A percentile compares a stretch with the other conserved stretches of the same genome.
Conservation (phyloP, 495 filamentous ascomycete species). For the Symbiotaphrina buchneri region DNA sequence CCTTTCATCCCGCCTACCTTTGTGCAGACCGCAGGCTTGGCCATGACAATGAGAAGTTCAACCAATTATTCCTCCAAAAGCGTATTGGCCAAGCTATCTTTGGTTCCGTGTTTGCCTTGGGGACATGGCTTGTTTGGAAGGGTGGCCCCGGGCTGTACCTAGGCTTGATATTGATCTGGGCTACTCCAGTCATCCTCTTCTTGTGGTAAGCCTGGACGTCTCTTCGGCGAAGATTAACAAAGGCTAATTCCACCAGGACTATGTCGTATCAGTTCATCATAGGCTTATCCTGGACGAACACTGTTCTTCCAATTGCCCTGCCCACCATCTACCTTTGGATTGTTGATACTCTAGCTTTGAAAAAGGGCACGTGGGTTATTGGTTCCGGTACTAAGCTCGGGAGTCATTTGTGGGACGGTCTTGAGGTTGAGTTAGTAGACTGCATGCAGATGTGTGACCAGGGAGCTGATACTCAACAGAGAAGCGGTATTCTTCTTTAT, state of each 20-base stretch:
- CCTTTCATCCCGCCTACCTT: conserved; percentile 33
- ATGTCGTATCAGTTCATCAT: conserved; percentile 34
- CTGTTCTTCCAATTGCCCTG: conserved; percentile 27
- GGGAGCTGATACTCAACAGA: conserved; percentile 5
- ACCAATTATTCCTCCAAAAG: conserved; percentile 3
- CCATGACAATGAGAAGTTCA: conserved; percentile 8
- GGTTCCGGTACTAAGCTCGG: conserved; percentile 34
- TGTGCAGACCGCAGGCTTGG: conserved; percentile 3
- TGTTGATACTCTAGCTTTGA: conserved; percentile 37
- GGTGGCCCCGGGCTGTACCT: conserved; percentile 30
- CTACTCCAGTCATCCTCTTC: conserved; percentile 31
- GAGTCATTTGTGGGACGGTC: conserved; percentile 28
- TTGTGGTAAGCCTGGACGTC: conserved; percentile 22
- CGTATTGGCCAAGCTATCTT: conserved; percentile 19
- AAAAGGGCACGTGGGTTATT: conserved; percentile 42
- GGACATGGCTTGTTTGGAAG: conserved; percentile 15
- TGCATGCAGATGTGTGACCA: not conserved
- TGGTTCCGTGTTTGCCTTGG: conserved; percentile 13
- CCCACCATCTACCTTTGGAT: conserved; percentile 47
- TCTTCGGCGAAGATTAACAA: not conserved
- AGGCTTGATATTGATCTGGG: conserved; percentile 45
- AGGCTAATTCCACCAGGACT: conserved; percentile 10
- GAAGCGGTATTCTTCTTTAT: conserved; percentile 45
- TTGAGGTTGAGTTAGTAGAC: conserved; percentile 30
- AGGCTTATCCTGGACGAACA: conserved; percentile 24